Base-by-base conservation (phyloP, 495 filamentous ascomycete species). In the Antarctomyces pellizariae region DNA sequence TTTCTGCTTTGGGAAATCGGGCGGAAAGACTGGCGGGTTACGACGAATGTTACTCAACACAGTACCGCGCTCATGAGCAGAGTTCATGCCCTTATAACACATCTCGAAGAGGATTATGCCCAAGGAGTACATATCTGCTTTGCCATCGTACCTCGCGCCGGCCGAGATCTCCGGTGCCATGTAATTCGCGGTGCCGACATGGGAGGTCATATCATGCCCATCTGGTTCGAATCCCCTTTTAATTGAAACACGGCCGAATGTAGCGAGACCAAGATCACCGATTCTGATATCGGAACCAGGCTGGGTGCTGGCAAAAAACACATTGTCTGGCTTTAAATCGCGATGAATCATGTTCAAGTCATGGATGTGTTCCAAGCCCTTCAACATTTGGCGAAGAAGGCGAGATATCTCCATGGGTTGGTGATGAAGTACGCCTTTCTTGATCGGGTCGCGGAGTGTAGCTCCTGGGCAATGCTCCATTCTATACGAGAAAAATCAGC, bases 21-120 rank as follows among this genome's bases (percentile, higher is more conserved):
- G 18, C 2, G 86, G 86, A 21, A 95, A 60, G 4, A 41, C 46
- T 23, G 74, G 67, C 10, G 71, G 52, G 19, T 63, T 62, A 35
- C 73, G 59, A 14, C 84, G 62, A 7, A 97, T 54, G 22, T 59
- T 51, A 28, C 71, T 59, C 9, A 93, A 50, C 6, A 75, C 71
- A 29, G 71, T 52, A 13, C 75, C 78, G 18, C 89, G 66, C 47
- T 95, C 80, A n/a, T n/a, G n/a, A n/a, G n/a, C n/a, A n/a, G n/a
- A n/a, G n/a, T n/a, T n/a, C 82, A 95, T 95, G 0, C 68, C 73
- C 13, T 31, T 28, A 38, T 82, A 70, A 35, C 75, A 86, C 84
- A 97, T 95, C 45, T 97, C 86, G 37, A 95, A 91, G 48, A 97
- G 90, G 31, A 97, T 95, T 24, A 97, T 74, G 6, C 86, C 86